Base-by-base conservation (phyloP, 495 filamentous ascomycete genomes). In the Aspergillus sparsus region DNA sequence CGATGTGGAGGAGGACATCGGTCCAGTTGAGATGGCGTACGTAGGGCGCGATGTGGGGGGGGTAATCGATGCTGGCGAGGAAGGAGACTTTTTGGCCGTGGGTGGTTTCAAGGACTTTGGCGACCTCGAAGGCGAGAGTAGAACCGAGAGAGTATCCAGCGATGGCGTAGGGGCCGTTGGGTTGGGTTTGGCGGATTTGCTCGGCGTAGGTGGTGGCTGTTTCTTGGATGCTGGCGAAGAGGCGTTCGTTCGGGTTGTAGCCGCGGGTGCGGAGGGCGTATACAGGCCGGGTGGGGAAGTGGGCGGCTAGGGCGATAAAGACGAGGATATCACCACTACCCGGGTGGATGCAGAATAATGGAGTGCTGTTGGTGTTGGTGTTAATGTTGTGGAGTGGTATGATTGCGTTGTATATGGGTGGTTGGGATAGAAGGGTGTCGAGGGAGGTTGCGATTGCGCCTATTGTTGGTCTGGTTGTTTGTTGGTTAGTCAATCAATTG, bases 321-420 rank as follows among this genome's bases (percentile, higher is more conserved):
- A 82, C 73, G 7, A 85, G 71, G 1, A 85, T 67, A 47, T 84
- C 81, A 33, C 81, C 82, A 6, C 77, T 68, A 9, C 81, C 82
- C 0, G 82, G 81, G 57, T 85, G 83, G 13, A 85, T 62, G 13
- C 81, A 71, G 67, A 72, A 85, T 7, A 85, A 72, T 0, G 83
- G 82, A 58, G 42, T 16, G 15, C 13, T n/a, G 7, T 8, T 16
- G 42, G 42, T 46, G 42, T 80, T 79, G 51, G 11, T 58, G 2
- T 78, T 79, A n/a, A 64, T 18, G 6, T 64, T 18, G 32, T 72
- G 78, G 2, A 83, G 69, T 0, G 63, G 66, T 1, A 82, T 74
- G 32, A 85, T 66, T 0, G 82, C 75, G 57, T 83, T 72, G 63
- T 84, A 83, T 13, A 47, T 47, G 49, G 47, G 47, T 63, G 32